Evolutionary conservation across 306 rosid genomes (phyloP).

Genomic region (Luffa acutangula): DNA sequence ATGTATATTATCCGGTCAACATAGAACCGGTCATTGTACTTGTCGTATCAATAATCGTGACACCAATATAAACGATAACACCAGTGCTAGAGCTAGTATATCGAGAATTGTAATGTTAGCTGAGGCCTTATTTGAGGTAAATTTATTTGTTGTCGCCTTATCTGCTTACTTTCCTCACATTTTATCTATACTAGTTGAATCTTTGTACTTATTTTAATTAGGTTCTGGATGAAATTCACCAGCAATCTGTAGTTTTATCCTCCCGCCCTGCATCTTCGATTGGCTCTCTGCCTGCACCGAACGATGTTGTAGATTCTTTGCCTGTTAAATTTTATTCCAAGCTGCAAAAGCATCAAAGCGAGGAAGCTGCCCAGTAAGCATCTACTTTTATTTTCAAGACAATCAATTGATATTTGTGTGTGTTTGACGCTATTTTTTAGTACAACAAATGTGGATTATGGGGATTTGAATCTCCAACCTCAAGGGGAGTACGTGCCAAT

Average conservation of each 20-base stretch:
- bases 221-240: constrained; percentile 99
- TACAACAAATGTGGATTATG: no score
- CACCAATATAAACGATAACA: constrained; percentile 48
- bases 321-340: constrained; percentile 73
- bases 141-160: constrained; percentile 12
- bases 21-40: constrained; percentile 80
- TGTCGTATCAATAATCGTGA: constrained; percentile 53
- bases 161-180: constrained; percentile 13
- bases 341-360: constrained; percentile 58
- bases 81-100: constrained; percentile 90
- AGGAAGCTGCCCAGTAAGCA: constrained; percentile 91
- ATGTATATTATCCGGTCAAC: constrained; percentile 85
- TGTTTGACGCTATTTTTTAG: not conserved
- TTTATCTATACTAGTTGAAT: constrained; percentile 44
- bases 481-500: no score
- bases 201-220: constrained; percentile 56
- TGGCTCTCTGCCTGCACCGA: constrained; percentile 96
- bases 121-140: constrained; percentile 97
- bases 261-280: constrained; percentile 90
- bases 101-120: constrained; percentile 98
- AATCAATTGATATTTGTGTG: not conserved
- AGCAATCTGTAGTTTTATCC: constrained; percentile 95
- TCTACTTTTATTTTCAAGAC: not conserved
- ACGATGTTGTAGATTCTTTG: constrained; percentile 88
- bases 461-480: no score